Base-by-base conservation (phyloP, 2,329 filamentous ascomycete genomes). In the Harringtonia aguacate region DNA sequence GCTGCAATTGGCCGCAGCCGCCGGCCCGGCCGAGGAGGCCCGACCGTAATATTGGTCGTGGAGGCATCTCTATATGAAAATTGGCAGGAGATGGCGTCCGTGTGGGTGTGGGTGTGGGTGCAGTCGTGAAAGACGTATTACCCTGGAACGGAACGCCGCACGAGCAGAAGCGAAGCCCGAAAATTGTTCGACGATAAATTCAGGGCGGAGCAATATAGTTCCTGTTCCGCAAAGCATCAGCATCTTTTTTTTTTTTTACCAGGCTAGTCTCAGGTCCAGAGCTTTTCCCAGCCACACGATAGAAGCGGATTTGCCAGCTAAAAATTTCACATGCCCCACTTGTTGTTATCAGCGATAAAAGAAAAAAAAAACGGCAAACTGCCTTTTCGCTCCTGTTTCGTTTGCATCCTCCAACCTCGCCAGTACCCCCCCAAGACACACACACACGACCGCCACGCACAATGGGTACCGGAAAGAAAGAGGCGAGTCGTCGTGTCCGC, bases 401-500 rank as follows among this genome's bases (percentile, higher is more conserved):
- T 22, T 12, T 40, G 39, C 33, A 38, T 37, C 30, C 21, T 38
- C 46, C 36, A 39, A 48, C 46, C 47, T 39, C 14, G 24, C 35
- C 9, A 37, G 21, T 40, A 15, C 24, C 18, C 43, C 15, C 12
- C 44, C 43, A 48, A 44, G 35, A 21, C 28, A 39, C 24, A 39
- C 15, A 28, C 17, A 21, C 27, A 30, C 13, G 13, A 22, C 24
- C 17, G 33, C 14, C 15, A 41, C n/a, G 33, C 31, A 47, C 36
- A 12, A 53, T 53, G 51, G 51, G 51, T 33, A 53, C 51, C 35
- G 38, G n/a, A 15, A 97, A 97, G 75, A 95, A 95, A 67, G 90
- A 97, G 68, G 80, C 79, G 52, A 76, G 70, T 62, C 81, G 90
- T 67, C 84, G 84, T 62, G 75, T 75, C 69, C 84, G 88, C 63